phyloP scores from a whole-genome alignment of 1,139 yeast genomes.

The Hyphopichia pseudoburtonii region DNA sequence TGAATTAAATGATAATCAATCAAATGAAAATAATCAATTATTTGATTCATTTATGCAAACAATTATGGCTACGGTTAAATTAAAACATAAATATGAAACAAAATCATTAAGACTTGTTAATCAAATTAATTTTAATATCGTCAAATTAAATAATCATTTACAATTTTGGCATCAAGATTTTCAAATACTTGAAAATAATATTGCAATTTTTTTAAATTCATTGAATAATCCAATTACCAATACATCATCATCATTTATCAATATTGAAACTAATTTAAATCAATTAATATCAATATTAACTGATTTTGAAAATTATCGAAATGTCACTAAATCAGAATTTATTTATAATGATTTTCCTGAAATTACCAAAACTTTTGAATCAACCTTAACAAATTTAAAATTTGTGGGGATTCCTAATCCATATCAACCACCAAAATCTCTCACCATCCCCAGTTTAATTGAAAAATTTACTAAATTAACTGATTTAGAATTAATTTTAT shows the following conservation, averaged over 20 bases:
- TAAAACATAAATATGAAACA: conserved; percentile 33
- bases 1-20: conserved; percentile 26
- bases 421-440: conserved; percentile 6
- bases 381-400: conserved; percentile 1
- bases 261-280: conserved; percentile 4
- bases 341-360: conserved; percentile 20
- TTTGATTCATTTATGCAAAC: conserved; percentile 19
- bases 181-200: conserved; percentile 2
- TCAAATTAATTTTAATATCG: conserved; percentile 17
- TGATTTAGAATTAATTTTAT: not conserved
- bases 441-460: not conserved
- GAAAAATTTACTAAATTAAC: not conserved
- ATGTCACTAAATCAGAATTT: conserved; percentile 15
- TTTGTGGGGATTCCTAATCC: not conserved
- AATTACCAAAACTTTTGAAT: conserved; percentile 1
- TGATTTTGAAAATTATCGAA: conserved; percentile 10
- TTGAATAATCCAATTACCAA: conserved; percentile 4
- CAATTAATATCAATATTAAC: conserved; percentile 7
- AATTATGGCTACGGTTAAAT: conserved; percentile 21
- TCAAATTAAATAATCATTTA: conserved; percentile 9
- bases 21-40: not conserved
- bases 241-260: conserved; percentile 3
- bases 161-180: conserved; percentile 6
- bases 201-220: conserved; percentile 6
- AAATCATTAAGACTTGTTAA: conserved; percentile 29